phyloP scores from a whole-genome alignment of 768 basidiomycete species.

The Hericium alpestre region DNA sequence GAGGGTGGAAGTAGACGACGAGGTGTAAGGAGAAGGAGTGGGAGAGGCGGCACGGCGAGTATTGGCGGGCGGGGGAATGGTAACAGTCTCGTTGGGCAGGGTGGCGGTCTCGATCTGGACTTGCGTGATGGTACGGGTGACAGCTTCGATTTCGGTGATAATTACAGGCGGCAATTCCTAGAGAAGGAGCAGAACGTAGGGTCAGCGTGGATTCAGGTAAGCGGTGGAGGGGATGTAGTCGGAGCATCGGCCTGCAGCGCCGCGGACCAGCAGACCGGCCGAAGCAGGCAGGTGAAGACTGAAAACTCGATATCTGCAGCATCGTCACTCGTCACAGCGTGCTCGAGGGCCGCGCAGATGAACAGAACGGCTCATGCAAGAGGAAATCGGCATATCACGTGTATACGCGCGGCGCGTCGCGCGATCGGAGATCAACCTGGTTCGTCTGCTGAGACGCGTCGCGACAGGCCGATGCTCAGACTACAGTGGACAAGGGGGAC shows the following conservation, averaged over 20 bases:
- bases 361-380: slow-evolving; percentile 21
- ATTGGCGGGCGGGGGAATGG: slow-evolving; percentile 66
- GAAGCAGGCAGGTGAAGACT: background rate
- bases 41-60: slow-evolving; percentile 69
- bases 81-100: slow-evolving; percentile 34
- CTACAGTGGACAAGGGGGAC: slow-evolving; percentile 61
- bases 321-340: background rate
- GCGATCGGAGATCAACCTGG: slow-evolving; percentile 13
- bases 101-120: slow-evolving; percentile 25
- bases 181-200: slow-evolving; percentile 11
- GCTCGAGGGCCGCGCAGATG: background rate
- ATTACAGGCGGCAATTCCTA: slow-evolving; percentile 32
- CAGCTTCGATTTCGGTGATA: slow-evolving; percentile 49
- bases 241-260: slow-evolving; percentile 6
- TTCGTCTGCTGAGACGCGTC: slow-evolving; percentile 16
- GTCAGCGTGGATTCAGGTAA: slow-evolving; percentile 9
- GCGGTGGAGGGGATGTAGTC: slow-evolving; percentile 15
- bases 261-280: background rate
- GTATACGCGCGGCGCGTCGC: slow-evolving; percentile 9
- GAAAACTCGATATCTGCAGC: background rate
- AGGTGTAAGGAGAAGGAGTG: slow-evolving; percentile 51
- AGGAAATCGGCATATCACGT: slow-evolving; percentile 11
- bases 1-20: slow-evolving; percentile 44
- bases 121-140: slow-evolving; percentile 41
- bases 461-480: slow-evolving; percentile 14